Base-by-base conservation (phyloP, 148 eudicot genomes). In the Chenopodium berlandieri region DNA sequence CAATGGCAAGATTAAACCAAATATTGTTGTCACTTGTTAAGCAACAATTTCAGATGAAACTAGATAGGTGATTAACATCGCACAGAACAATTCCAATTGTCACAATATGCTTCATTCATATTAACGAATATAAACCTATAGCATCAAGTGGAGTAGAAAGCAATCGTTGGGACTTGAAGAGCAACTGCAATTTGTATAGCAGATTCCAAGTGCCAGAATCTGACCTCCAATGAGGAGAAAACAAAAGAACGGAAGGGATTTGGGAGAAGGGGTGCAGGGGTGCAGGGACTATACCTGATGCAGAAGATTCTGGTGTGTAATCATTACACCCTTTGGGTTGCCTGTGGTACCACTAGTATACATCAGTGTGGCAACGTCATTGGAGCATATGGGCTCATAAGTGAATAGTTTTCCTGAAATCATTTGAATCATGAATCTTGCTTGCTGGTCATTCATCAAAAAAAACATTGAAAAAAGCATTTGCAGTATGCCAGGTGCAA, bases 331-430 rank as follows among this genome's bases (percentile, higher is more conserved):
- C 84, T 96, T 96, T 25, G 99, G 99, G 71, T 90, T 92, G 62
- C 97, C 97, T 71, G 97, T 94, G 77, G 98, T 96, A 58, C 99
- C 99, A 88, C 99, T 96, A 78, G 99, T 96, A 80, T 96, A 96
- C 77, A 96, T 83, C 80, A 96, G 89, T 16, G 99, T 90, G 72
- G 99, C 99, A 71, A 90, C 79, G 80, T 93, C 97, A 83, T 91
- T 89, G 72, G 97, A 88, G 86, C 81, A 88, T 80, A 96, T 94
- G 80, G 97, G 87, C 86, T 93, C 91, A 87, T 89, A 94, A 19
- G 60, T 66, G 85, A 86, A 91, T 37, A 84, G 84, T 60, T 89
- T 81, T 82, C 95, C 99, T 96, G 91, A 81, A 86, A 85, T 78
- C 50, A 79, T 47, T 17, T 48, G 46, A 54, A 77, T 8, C 20